phyloP scores from a whole-genome alignment of 2,329 filamentous ascomycete genomes.

The Penicillium hesseltinei region DNA sequence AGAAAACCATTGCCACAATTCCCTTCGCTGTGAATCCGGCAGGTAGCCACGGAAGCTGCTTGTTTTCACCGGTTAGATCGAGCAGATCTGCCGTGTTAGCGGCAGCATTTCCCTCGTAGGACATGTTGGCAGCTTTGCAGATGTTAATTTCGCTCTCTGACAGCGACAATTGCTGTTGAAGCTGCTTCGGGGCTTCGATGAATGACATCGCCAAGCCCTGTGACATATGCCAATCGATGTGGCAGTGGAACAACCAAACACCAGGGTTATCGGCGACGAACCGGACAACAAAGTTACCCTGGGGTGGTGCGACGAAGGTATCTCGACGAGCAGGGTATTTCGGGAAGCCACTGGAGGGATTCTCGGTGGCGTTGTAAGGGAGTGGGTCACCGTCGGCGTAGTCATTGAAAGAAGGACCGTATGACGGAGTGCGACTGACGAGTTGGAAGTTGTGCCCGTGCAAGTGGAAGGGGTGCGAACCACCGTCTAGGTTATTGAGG shows the following conservation, averaged over 20 bases:
- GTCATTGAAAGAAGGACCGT: constrained; percentile 58
- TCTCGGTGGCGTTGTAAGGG: constrained; percentile 18
- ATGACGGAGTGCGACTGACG: constrained; percentile 56
- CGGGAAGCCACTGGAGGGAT: constrained; percentile 44
- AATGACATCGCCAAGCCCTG: constrained; percentile 66
- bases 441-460: constrained; percentile 66
- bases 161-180: constrained; percentile 62
- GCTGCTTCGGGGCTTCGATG: constrained; percentile 59
- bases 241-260: constrained; percentile 74
- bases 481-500: constrained; percentile 44
- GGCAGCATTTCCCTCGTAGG: constrained; percentile 68
- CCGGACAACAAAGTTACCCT: constrained; percentile 64
- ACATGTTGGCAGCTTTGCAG: constrained; percentile 55
- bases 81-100: constrained; percentile 65
- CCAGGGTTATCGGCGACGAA: constrained; percentile 49
- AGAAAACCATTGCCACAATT: constrained; percentile 73
- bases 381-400: constrained; percentile 39
- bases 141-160: constrained; percentile 60
- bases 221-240: constrained; percentile 74
- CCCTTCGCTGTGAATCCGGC: constrained; percentile 69
- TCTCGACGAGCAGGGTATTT: constrained; percentile 65
- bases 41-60: constrained; percentile 57
- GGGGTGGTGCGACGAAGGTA: constrained; percentile 62
- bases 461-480: constrained; percentile 51
- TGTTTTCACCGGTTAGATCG: constrained; percentile 62